Evolutionary conservation across 225 moss, liverwort and hornwort genomes (phyloP).

Genomic region (Bryoerythrophyllum caledonicum): DNA sequence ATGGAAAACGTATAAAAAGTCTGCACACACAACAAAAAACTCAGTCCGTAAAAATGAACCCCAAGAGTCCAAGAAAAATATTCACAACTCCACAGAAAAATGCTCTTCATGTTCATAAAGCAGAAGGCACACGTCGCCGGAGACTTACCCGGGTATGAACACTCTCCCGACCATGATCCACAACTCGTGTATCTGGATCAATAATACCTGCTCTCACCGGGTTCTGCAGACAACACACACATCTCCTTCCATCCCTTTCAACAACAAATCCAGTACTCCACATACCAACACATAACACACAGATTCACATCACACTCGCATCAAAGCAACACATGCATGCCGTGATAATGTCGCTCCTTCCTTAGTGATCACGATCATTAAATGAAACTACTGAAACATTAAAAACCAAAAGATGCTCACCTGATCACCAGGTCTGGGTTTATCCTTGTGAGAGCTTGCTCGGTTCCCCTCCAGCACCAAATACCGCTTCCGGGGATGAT

Average conservation of each 20-base stretch:
- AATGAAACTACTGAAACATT: too few species aligned
- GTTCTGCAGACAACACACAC: constrained; percentile 40
- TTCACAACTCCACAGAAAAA: not conserved
- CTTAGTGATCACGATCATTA: not conserved
- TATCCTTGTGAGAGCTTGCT: constrained; percentile 51
- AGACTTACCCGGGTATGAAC: constrained; percentile 59
- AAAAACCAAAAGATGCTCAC: constrained; percentile 12
- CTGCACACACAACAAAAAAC: constrained; percentile 35
- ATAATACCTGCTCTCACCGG: constrained; percentile 65
- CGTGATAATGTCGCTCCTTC: not conserved
- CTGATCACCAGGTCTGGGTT: constrained; percentile 34
- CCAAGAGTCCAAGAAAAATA: not conserved
- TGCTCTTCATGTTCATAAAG: not conserved
- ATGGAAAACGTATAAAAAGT: constrained; percentile 74
- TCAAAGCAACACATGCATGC: constrained; percentile 1
- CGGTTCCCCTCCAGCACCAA: constrained; percentile 45
- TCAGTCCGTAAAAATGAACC: not conserved
- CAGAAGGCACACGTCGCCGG: not conserved
- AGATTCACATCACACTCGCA: not conserved
- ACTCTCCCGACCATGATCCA: constrained; percentile 80
- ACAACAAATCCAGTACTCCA: not conserved
- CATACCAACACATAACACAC: not conserved
- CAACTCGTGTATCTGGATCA: constrained; percentile 76
- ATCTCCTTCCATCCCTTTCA: constrained; percentile 11
- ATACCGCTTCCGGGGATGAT: constrained; percentile 46